phyloP scores from a whole-genome alignment of 441 rosid species.

The Gossypium schwendimanii region DNA sequence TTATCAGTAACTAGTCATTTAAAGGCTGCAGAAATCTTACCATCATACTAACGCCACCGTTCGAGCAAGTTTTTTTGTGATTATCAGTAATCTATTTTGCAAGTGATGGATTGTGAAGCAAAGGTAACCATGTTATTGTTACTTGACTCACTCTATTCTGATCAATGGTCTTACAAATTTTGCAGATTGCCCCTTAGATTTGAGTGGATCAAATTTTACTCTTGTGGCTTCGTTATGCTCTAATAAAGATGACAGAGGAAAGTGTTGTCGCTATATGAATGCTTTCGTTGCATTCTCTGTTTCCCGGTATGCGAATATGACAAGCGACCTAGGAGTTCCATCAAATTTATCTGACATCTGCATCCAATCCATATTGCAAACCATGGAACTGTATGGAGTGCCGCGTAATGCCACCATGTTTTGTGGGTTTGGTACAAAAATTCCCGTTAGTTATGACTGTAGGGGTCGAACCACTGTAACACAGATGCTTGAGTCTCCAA shows the following conservation, averaged over 20 bases:
- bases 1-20: background rate
- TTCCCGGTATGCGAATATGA: constrained; percentile 69
- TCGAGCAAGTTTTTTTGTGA: background rate
- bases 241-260: constrained; percentile 52
- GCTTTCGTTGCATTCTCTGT: constrained; percentile 70
- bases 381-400: constrained; percentile 75
- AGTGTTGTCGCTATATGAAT: constrained; percentile 90
- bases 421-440: constrained; percentile 86
- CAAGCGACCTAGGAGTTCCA: constrained; percentile 62
- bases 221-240: constrained; percentile 80
- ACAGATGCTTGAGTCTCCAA: constrained; percentile 73
- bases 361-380: constrained; percentile 50
- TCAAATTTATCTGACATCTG: constrained; percentile 48
- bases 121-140: background rate
- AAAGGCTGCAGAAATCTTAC: background rate
- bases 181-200: constrained; percentile 84
- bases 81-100: background rate
- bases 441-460: constrained; percentile 69
- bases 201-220: constrained; percentile 66
- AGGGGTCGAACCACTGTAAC: constrained; percentile 60
- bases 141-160: background rate
- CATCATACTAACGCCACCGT: background rate
- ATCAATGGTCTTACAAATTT: constrained; percentile 12
- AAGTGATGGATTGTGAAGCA: background rate
- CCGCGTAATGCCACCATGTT: constrained; percentile 65